Percentiles rank a stretch among this genome's conserved stretches.
Evolutionary conservation across 768 basidiomycete species (phyloP).

Genomic region (Asterophora parasitica): DNA sequence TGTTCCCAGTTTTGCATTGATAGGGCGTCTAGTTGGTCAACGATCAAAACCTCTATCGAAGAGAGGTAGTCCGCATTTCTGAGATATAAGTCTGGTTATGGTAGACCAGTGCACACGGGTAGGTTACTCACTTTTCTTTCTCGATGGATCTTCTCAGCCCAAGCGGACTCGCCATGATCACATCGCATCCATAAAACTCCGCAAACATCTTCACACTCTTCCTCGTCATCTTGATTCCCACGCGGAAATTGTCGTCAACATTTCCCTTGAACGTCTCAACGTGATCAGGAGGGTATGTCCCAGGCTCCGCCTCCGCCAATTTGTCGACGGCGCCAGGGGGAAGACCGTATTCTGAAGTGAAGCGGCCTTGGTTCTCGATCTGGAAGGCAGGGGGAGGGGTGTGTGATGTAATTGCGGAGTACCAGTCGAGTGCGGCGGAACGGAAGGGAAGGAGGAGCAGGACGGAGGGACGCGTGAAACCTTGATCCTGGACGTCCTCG

Average conservation of each 20-base stretch:
- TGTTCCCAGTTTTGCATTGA: constrained; percentile 99
- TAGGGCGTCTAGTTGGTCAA: constrained; percentile 90
- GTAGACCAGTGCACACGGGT: background rate
- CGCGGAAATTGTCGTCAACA: constrained; percentile 89
- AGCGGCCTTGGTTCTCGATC: constrained; percentile 84
- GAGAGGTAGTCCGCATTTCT: constrained; percentile 89
- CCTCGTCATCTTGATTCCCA: constrained; percentile 88
- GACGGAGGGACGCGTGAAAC: constrained; percentile 93
- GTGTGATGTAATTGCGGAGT: constrained; percentile 72
- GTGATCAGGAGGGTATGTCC: constrained; percentile 83
- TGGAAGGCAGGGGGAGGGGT: constrained; percentile 70
- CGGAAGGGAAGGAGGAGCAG: constrained; percentile 93
- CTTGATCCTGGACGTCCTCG: constrained; percentile 89
- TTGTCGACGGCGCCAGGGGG: constrained; percentile 80
- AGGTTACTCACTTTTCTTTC: constrained; percentile 76
- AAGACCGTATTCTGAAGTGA: constrained; percentile 76
- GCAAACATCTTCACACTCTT: constrained; percentile 91
- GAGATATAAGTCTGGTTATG: background rate
- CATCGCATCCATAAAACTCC: constrained; percentile 86
- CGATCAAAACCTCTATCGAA: constrained; percentile 86
- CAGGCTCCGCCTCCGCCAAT: constrained; percentile 64
- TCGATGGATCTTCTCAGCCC: constrained; percentile 89
- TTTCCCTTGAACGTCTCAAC: constrained; percentile 96
- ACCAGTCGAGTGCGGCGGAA: constrained; percentile 79
- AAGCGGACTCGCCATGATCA: constrained; percentile 90